Evolutionary conservation across 805 yeast genomes (phyloP), one percentile per base, ranked within the genome.

Genomic region (Pichia thaimueangensis): DNA sequence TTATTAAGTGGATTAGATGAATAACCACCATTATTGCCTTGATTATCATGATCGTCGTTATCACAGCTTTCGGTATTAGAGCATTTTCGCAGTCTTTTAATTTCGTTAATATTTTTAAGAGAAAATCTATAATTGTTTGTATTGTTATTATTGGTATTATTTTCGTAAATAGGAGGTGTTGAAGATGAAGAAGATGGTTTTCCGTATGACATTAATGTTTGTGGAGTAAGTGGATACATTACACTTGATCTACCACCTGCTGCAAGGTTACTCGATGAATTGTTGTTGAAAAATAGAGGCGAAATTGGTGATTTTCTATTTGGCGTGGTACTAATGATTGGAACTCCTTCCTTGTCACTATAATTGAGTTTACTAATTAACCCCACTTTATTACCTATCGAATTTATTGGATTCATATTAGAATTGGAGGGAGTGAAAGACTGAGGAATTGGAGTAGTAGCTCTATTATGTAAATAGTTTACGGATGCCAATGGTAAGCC

Each of bases 221-320:
- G 43, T 22, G 43, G 43, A 12, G 43, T 40, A 3, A 28, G 13
- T 17, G 43, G 43, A 34, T 40, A 40, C 2, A 23, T 21, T 5
- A 39, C 7, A 20, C 42, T 39, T 11, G 25, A 17, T 19, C 37
- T 25, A 10, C 35, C 19, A 19, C 16, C 31, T 31, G 19, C 11
- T 31, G 34, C 22, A 13, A 13, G 25, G 10, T 23, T 7, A 23
- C 25, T 23, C 10, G 25, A 10, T 23, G 25, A 23, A n/a, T n/a
- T n/a, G n/a, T n/a, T n/a, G n/a, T n/a, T n/a, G n/a, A n/a, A 29
- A 29, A 29, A n/a, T 19, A 9, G 6, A 9, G 31, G 31, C 6
- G 31, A 29, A 8, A 29, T 8, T 19, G 31, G 31, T 6, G 31
- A 29, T 19, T 29, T 29, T 15, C 19, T 29, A n/a, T 29, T 29